phyloP scores from a whole-genome alignment of 345 rosid species.

The Aquilaria malaccensis region DNA sequence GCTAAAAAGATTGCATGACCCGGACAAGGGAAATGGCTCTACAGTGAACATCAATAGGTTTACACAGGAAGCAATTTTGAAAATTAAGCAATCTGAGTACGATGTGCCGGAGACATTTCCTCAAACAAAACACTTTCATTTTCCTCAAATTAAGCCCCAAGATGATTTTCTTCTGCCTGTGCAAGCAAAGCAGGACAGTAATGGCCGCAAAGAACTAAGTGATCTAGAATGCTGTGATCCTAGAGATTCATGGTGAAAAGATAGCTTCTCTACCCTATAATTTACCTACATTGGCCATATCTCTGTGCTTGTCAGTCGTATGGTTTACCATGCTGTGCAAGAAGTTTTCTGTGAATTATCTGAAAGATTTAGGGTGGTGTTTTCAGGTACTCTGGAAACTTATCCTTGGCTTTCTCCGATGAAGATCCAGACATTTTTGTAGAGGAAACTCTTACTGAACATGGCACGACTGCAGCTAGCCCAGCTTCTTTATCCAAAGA shows the following conservation, averaged over 20 bases:
- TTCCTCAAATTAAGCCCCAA: constrained; percentile 23
- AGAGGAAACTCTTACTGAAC: constrained; percentile 46
- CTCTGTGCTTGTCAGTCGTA: too few species aligned
- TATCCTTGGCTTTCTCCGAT: constrained; percentile 27
- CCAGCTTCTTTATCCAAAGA: constrained; percentile 43
- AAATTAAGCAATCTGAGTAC: constrained; percentile 26
- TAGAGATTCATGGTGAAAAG: constrained; percentile 49
- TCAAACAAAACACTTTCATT: constrained; percentile 20
- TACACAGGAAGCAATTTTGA: constrained; percentile 27
- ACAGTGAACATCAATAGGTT: constrained; percentile 17
- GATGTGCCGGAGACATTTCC: constrained; percentile 19
- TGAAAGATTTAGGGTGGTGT: not conserved
- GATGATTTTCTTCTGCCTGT: constrained; percentile 24
- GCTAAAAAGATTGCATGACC: constrained; percentile 17
- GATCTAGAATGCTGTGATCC: constrained; percentile 47
- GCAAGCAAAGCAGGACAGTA: constrained; percentile 28
- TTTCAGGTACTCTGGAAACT: constrained; percentile 45
- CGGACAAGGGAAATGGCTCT: constrained; percentile 22
- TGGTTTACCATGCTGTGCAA: too few species aligned
- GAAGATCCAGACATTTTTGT: constrained; percentile 46
- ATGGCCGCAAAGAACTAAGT: constrained; percentile 30
- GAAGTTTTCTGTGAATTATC: not conserved
- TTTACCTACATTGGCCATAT: not conserved
- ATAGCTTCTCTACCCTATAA: constrained; percentile 4
- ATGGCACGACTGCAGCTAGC: constrained; percentile 29